Evolutionary conservation across 1,284 basidiomycete genomes (phyloP).

Genomic region (Moesziomyces globuligerus): DNA sequence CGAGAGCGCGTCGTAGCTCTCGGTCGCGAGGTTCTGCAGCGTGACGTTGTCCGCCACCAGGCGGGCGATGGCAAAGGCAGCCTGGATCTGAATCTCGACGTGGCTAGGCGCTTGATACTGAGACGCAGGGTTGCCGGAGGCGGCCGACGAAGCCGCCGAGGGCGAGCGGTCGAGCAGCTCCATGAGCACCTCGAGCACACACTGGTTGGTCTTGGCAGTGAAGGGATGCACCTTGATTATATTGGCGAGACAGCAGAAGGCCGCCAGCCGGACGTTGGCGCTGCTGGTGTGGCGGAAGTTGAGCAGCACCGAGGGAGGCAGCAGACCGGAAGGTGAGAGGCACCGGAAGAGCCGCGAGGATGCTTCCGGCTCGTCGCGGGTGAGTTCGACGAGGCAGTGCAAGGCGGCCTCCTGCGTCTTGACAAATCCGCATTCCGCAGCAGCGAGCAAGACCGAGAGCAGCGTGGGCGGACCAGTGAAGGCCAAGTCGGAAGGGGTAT

Average conservation of each 20-base stretch:
- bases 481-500: conserved; percentile 5
- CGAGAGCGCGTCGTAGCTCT: conserved; percentile 44
- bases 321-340: conserved; percentile 43
- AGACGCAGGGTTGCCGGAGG: conserved; percentile 6
- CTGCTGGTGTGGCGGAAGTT: conserved; percentile 41
- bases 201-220: conserved; percentile 52
- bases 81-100: conserved; percentile 56
- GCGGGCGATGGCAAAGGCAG: conserved; percentile 54
- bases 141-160: conserved; percentile 4
- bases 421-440: conserved; percentile 50
- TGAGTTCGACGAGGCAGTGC: conserved; percentile 53
- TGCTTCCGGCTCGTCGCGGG: conserved; percentile 36
- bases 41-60: conserved; percentile 54
- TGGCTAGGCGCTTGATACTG: conserved; percentile 22
- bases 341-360: conserved; percentile 32
- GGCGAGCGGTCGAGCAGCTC: conserved; percentile 52
- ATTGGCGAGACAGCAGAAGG: conserved; percentile 58
- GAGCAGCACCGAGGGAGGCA: conserved; percentile 56
- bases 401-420: conserved; percentile 60
- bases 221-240: conserved; percentile 59
- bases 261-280: conserved; percentile 55
- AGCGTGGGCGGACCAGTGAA: conserved; percentile 12
- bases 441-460: conserved; percentile 45
- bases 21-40: conserved; percentile 50
- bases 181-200: conserved; percentile 56